Evolutionary conservation across 108 stramenopile species (phyloP).

Genomic region (Chaetoceros tenuissimus): DNA sequence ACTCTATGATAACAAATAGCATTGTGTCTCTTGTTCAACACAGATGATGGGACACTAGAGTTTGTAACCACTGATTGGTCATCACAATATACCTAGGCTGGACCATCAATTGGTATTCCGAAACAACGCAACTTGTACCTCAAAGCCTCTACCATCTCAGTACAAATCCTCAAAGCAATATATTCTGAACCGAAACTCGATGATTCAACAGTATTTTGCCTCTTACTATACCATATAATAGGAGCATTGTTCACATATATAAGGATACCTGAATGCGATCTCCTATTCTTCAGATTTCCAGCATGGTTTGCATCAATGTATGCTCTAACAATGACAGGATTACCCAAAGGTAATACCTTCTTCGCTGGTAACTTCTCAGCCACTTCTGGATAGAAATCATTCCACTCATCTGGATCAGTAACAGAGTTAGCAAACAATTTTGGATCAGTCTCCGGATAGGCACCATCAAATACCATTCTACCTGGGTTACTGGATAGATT

Average conservation of each 20-base stretch:
- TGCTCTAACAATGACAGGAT: slow-evolving; percentile 6
- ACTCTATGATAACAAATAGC: no score
- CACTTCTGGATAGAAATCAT: slow-evolving; percentile 6
- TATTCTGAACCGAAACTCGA: slow-evolving; percentile 33
- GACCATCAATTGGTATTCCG: slow-evolving; percentile 19
- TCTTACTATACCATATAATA: slow-evolving; percentile 20
- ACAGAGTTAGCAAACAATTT: background rate
- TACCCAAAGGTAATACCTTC: slow-evolving; percentile 23
- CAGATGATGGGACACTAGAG: no score
- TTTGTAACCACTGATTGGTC: background rate
- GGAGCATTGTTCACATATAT: slow-evolving; percentile 28
- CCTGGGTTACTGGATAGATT: background rate
- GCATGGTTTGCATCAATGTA: slow-evolving; percentile 38
- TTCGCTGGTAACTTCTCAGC: slow-evolving; percentile 20
- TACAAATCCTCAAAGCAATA: slow-evolving; percentile 19
- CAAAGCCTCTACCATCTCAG: slow-evolving; percentile 16
- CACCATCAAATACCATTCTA: background rate
- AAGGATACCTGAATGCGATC: slow-evolving; percentile 28
- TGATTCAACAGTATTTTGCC: slow-evolving; percentile 33
- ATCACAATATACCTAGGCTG: slow-evolving; percentile 7
- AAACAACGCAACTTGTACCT: slow-evolving; percentile 28
- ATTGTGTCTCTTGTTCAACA: no score
- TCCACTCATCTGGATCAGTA: background rate
- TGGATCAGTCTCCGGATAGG: no score
- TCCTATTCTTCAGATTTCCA: slow-evolving; percentile 17